Base-by-base conservation (phyloP, 257 asterid genomes). In the Salvia miltiorrhiza region DNA sequence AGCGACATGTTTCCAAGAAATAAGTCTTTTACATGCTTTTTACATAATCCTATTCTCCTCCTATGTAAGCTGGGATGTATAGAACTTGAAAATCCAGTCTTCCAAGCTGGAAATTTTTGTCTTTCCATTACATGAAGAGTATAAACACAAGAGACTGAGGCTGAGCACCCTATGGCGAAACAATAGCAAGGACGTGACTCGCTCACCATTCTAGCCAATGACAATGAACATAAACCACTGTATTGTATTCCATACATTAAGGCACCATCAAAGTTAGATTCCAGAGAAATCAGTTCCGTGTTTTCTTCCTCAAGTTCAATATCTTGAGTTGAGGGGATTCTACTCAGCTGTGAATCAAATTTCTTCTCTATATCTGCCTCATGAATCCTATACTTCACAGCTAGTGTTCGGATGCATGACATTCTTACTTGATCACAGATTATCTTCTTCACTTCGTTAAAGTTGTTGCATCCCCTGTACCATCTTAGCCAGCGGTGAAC, bases 101-200 rank as follows among this genome's bases (percentile, higher is more conserved):
- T 93, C 99, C 97, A 93, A 26, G 84, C 91, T 3, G 99, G 99
- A 69, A 86, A 93, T 76, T 78, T 88, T 57, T 90, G 96, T 39
- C 92, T 84, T 79, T 93, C 99, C 97, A 88, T 93, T 45, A 90
- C 96, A 59, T 87, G 84, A 82, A 93, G 86, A 24, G 89, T 72
- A 76, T 88, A 84, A 64, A 90, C 96, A 63, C 86, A 68, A 6
- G 88, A 84, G 57, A 84, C 96, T 1, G 82, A 81, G 26, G 66
- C 71, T 28, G 32, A 55, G 75, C 99, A 90, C 17, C 97, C 97
- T 32, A 84, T 72, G n/a, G 81, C 88, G 6, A 93, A 93, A 75
- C 98, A 93, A 39, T 71, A 33, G 77, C 97, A 90, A 24, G 92
- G 96, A 24, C 96, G 79, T 1, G 96, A 83, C 64, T 73, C 66